Percentiles rank a stretch among this genome's conserved stretches.
Evolutionary conservation across 1,284 basidiomycete species (phyloP).

Genomic region (Gomphus bonarii): DNA sequence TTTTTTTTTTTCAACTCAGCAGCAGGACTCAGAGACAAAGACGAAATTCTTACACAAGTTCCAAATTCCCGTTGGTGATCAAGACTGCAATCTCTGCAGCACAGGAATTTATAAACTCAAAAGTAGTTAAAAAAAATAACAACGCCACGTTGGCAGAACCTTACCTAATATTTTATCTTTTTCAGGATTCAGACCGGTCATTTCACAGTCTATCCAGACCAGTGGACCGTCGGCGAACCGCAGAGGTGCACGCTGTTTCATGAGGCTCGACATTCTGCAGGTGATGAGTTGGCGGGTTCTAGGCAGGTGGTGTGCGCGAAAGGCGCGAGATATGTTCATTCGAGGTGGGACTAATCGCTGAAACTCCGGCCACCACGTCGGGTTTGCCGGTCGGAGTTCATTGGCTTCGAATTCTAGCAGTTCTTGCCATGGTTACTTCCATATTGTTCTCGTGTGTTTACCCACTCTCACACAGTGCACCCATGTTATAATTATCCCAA

Average conservation of each 20-base stretch:
- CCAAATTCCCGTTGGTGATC: conserved; percentile 72
- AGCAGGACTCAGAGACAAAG: neutral
- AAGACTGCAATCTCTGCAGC: conserved; percentile 43
- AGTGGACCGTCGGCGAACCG: conserved; percentile 51
- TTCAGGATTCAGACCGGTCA: conserved; percentile 62
- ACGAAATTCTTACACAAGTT: conserved; percentile 33
- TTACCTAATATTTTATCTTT: conserved; percentile 67
- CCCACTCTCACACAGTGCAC: neutral
- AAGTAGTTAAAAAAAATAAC: conserved; percentile 7
- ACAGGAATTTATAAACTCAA: neutral
- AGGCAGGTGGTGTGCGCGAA: neutral
- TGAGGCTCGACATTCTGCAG: neutral
- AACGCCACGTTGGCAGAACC: neutral
- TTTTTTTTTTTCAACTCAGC: neutral
- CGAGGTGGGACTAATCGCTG: neutral
- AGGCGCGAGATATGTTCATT: neutral
- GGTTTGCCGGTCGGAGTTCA: neutral
- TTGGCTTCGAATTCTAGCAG: neutral
- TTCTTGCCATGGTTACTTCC: neutral
- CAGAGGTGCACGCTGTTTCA: conserved; percentile 10
- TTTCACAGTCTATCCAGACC: conserved; percentile 87
- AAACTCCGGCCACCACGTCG: neutral
- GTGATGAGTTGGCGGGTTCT: neutral
- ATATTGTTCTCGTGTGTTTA: neutral
- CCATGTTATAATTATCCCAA: neutral